These are phyloP conservation scores for Bryum argenteum DNA, from an alignment of 225 moss, liverwort and hornwort genomes.

Conservation along the genomic window DNA sequence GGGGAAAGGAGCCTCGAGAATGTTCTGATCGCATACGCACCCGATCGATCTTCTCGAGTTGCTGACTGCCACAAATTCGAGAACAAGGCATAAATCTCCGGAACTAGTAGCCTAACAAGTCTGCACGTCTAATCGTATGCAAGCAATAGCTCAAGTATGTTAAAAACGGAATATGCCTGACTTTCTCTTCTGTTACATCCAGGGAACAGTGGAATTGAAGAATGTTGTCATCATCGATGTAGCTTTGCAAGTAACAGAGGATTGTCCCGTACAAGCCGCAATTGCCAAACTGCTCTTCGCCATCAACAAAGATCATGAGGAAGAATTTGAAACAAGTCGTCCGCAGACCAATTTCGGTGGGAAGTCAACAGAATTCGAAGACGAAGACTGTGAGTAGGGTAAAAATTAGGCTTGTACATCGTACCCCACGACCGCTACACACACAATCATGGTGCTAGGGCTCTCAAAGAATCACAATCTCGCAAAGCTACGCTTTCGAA, in stretches of 20 bases:
- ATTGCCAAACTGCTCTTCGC: slow-evolving; percentile 21
- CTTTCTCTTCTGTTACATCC: slow-evolving; percentile 96
- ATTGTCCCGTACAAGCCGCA: slow-evolving; percentile 45
- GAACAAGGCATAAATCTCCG: neutral
- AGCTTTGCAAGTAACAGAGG: slow-evolving; percentile 88
- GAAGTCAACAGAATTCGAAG: neutral
- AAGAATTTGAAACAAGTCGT: neutral
- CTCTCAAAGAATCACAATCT: slow-evolving; percentile 3
- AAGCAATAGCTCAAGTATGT: neutral
- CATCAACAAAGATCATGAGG: neutral
- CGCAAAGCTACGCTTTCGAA: neutral
- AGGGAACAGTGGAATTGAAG: slow-evolving; percentile 94
- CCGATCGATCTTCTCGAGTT: slow-evolving; percentile 78
- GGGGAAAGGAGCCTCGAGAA: slow-evolving; percentile 92
- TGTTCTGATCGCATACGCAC: slow-evolving; percentile 83
- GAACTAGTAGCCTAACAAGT: neutral
- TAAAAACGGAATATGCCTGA: slow-evolving; percentile 26
- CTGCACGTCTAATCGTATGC: neutral
- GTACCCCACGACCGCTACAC: slow-evolving; percentile 93
- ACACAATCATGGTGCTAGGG: slow-evolving; percentile 75
- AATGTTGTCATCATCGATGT: slow-evolving; percentile 84
- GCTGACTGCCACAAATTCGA: slow-evolving; percentile 59
- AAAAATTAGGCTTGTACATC: slow-evolving; percentile 51
- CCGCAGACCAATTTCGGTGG: slow-evolving; percentile 10
- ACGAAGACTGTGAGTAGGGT: neutral